Evolutionary conservation across 148 eudicot genomes (phyloP), one percentile per base, ranked within the genome.

Genomic region (Diospyros kaki): DNA sequence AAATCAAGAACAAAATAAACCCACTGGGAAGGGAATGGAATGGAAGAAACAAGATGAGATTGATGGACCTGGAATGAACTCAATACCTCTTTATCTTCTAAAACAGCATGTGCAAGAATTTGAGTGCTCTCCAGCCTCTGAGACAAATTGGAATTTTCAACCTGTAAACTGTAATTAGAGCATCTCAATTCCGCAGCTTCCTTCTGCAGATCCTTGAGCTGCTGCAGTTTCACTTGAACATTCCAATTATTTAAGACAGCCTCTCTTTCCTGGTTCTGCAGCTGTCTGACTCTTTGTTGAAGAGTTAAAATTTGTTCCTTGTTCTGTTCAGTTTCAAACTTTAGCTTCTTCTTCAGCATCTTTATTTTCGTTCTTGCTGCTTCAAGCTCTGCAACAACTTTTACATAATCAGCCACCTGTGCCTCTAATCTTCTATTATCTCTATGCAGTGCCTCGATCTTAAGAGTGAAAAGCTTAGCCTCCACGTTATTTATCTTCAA

Each of bases 321-420:
- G 74, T 83, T 87, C 11, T 85, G 86, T 66, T 89, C 92, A 7
- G 88, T 81, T 48, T 87, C 96, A 56, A 68, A 70, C 77, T 85
- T 87, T 59, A 94, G 84, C 64, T 87, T 94, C 85, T 82, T 86
- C 85, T 78, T 87, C 45, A 92, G 82, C 76, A 77, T 48, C 82
- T 83, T 94, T 64, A 90, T 90, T 73, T 89, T 87, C 9, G 81
- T 84, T 78, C 84, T 87, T 38, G 97, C 92, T 64, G 86, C 86
- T 73, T 94, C 98, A 44, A 94, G 93, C 54, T 92, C 96, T 4
- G 83, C 74, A 44, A 84, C 87, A 70, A 92, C 83, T 79, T 85
- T 83, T n/a, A 80, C 76, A 67, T 94, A 58, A 79, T 94, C 90
- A 68, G 83, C 72, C 80, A 86, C 85, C 79, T 87, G 91, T 5